These are phyloP conservation scores for Pyrus hybrid DNA, from an alignment of 331 rosid genomes.

Conservation along the genomic window DNA sequence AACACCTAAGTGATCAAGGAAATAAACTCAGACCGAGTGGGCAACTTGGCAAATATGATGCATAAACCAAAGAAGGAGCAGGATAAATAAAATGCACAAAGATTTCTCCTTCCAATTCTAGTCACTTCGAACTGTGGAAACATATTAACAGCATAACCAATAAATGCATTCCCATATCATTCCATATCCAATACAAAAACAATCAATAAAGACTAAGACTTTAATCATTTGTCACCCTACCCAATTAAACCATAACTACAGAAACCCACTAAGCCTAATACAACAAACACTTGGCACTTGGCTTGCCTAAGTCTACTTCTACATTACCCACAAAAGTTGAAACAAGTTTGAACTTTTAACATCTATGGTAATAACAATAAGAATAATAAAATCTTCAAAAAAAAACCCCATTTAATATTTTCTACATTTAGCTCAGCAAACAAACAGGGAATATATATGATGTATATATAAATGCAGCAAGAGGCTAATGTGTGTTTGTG, in stretches of 20 bases:
- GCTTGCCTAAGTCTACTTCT: background rate
- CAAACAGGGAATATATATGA: background rate
- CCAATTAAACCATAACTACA: background rate
- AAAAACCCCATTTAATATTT: background rate
- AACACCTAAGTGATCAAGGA: background rate
- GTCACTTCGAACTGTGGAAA: background rate
- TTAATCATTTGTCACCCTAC: background rate
- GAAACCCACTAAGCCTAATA: background rate
- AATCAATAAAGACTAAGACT: slow-evolving; percentile 8
- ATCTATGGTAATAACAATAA: slow-evolving; percentile 6
- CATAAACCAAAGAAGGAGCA: background rate
- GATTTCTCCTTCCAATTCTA: background rate
- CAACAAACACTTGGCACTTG: background rate
- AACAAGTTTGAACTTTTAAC: background rate
- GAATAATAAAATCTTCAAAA: background rate
- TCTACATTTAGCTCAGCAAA: slow-evolving; percentile 9
- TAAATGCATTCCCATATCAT: background rate
- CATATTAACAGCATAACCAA: background rate
- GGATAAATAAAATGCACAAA: background rate
- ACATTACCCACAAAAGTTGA: too few relatives aligned
- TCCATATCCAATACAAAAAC: slow-evolving; percentile 1
- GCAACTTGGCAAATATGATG: background rate
- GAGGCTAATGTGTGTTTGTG: too few relatives aligned
- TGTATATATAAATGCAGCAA: background rate
- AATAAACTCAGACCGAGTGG: background rate